Conservation (phyloP, 2,329 filamentous ascomycete species). For the Trichoderma atrobrunneum region DNA sequence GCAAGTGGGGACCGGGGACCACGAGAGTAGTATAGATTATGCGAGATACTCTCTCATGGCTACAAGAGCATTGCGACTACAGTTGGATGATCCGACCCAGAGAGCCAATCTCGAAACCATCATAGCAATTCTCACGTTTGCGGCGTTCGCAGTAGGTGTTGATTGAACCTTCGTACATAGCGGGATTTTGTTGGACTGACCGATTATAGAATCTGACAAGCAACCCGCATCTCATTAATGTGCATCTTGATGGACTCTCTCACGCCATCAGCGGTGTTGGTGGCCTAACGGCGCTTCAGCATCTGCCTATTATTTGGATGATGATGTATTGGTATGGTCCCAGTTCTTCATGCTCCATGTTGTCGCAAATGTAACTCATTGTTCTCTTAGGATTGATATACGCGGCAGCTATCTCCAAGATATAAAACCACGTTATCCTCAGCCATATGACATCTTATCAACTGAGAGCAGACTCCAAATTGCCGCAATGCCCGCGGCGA, state of each 20-base stretch:
- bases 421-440: neutral
- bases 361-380: neutral
- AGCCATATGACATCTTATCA: neutral
- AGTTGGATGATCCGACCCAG: neutral
- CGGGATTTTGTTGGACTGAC: neutral
- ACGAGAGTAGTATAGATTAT: conserved; percentile 10
- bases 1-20: neutral
- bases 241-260: conserved; percentile 9
- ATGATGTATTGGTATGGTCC: conserved; percentile 12
- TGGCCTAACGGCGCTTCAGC: neutral
- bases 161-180: neutral
- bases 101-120: conserved; percentile 1
- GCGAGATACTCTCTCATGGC: conserved; percentile 14
- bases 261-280: conserved; percentile 1
- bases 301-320: conserved; percentile 1
- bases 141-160: conserved; percentile 1
- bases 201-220: neutral
- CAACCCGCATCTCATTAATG: conserved; percentile 5
- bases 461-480: neutral
- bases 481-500: neutral
- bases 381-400: neutral
- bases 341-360: neutral
- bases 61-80: neutral
- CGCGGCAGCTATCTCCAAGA: conserved; percentile 2
- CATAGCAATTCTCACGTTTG: conserved; percentile 5